These are phyloP conservation scores for Lentinula aciculospora DNA, from an alignment of 768 basidiomycete species.

Conservation along the genomic window DNA sequence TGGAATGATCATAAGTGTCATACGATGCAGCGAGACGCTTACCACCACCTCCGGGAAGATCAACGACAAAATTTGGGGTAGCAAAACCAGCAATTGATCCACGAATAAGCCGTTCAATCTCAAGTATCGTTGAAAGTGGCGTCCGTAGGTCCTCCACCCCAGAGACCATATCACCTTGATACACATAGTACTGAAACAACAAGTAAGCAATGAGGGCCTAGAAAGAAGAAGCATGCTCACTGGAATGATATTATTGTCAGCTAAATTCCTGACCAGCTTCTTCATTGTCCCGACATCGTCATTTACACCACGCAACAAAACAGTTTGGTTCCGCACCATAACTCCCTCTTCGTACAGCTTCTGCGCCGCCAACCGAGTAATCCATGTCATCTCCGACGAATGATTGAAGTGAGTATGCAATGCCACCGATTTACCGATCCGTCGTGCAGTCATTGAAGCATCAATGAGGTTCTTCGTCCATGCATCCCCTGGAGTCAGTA, in stretches of 20 bases:
- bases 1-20: slow-evolving; percentile 13
- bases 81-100: slow-evolving; percentile 15
- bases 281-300: not conserved
- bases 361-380: slow-evolving; percentile 5
- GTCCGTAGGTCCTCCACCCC: slow-evolving; percentile 17
- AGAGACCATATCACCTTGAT: slow-evolving; percentile 16
- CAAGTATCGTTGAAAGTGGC: slow-evolving; percentile 14
- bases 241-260: not conserved
- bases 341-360: not conserved
- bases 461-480: slow-evolving; percentile 11
- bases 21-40: slow-evolving; percentile 14
- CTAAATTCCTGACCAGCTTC: not conserved
- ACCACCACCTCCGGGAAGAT: slow-evolving; percentile 16
- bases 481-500: not conserved
- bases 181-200: slow-evolving; percentile 14
- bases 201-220: not conserved
- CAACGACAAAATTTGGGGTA: slow-evolving; percentile 15
- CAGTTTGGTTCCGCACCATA: not conserved
- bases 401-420: slow-evolving; percentile 17
- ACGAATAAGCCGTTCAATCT: slow-evolving; percentile 13
- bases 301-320: not conserved
- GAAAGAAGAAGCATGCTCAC: not conserved
- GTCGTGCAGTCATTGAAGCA: slow-evolving; percentile 10
- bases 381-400: slow-evolving; percentile 15
- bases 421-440: slow-evolving; percentile 14